Evolutionary conservation across 257 asterid species (phyloP), one percentile per base, ranked within the genome.

Genomic region (Salvia miltiorrhiza): DNA sequence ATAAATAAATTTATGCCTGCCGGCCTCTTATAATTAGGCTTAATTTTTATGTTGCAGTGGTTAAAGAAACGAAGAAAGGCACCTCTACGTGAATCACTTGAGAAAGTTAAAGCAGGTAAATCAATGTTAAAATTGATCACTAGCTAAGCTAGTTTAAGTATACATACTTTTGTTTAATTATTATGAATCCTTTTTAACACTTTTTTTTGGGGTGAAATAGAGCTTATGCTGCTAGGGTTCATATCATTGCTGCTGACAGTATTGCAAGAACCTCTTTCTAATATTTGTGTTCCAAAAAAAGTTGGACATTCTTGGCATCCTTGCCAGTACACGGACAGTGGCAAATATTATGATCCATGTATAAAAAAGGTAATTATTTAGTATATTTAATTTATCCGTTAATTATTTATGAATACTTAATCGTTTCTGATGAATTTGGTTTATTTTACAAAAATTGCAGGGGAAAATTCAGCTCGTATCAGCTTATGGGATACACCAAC

Each of bases 181-280:
- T 11, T 2, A 39, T 5, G n/a, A n/a, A n/a, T 21, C 9, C 14
- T 4, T 48, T 65, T 26, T 62, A 52, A 52, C 33, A 52, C 33
- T 56, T 16, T 71, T 67, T 0, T 21, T 30, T 45, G 10, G 35
- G 9, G 55, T n/a, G 37, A 35, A 45, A 40, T 37, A 90, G 97
- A 90, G 87, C 84, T 90, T n/a, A 90, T 90, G 97, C 80, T 90
- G 54, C 54, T 90, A 56, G 97, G 97, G 52, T 88, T 88, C 78
- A 78, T 90, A 72, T 88, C 97, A 21, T 63, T 90, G 35, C 82
- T 90, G 32, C 83, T 90, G 47, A 81, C 90, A 24, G 56, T 87
- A 10, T 74, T 77, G 37, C 88, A 84, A 81, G 72, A 72, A 5
- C 45, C 60, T 0, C 70, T 90, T 1, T 77, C 91, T 13, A 47